These are phyloP conservation scores for Fusarium neocosmosporiellum DNA, from an alignment of 2,329 filamentous ascomycete genomes.

Conservation along the genomic window DNA sequence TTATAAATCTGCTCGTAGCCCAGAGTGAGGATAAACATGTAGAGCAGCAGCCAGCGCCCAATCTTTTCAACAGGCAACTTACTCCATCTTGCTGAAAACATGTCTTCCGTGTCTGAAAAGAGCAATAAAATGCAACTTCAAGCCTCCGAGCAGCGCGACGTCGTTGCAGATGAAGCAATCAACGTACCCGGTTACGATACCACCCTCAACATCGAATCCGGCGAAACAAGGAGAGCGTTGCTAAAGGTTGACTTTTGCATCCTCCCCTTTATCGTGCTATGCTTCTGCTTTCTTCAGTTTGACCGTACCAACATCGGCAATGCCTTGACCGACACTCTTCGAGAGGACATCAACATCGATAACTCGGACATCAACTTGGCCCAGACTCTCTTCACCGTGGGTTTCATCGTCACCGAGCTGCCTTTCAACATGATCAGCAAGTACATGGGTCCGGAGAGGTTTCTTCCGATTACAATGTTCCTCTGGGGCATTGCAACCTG, in stretches of 20 bases:
- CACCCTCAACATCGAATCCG: conserved; percentile 10
- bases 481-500: conserved; percentile 46
- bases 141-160: conserved; percentile 13
- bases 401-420: conserved; percentile 59
- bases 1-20: background rate
- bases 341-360: conserved; percentile 58
- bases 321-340: conserved; percentile 63
- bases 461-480: conserved; percentile 45
- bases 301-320: conserved; percentile 58
- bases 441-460: conserved; percentile 42
- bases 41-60: background rate
- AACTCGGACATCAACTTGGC: conserved; percentile 65
- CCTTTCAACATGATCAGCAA: conserved; percentile 46
- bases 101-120: conserved; percentile 30
- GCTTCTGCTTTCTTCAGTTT: conserved; percentile 49
- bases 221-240: conserved; percentile 27
- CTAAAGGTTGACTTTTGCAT: conserved; percentile 44
- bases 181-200: conserved; percentile 42
- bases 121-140: background rate
- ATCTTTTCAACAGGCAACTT: background rate
- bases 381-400: conserved; percentile 61
- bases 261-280: conserved; percentile 45
- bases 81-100: background rate
- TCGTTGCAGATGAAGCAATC: conserved; percentile 26
- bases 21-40: background rate